phyloP scores from a whole-genome alignment of 2,329 filamentous ascomycete genomes.

The Diaporthe sp. region DNA sequence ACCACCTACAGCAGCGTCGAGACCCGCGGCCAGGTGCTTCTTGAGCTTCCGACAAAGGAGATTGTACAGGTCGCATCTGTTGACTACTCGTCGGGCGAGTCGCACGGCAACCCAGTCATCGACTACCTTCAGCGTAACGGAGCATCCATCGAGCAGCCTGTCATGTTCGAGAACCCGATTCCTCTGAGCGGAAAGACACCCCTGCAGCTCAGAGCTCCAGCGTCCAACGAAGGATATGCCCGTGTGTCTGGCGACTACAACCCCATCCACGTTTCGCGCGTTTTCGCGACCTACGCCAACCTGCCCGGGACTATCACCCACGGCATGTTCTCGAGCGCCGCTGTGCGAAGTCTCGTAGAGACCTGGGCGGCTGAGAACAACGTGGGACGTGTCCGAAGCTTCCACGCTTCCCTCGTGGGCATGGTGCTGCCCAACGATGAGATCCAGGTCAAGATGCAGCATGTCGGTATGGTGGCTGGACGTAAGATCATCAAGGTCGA shows the following conservation, averaged over 20 bases:
- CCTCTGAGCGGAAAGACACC: slow-evolving; percentile 94
- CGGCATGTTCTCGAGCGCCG: slow-evolving; percentile 99
- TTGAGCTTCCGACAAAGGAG: slow-evolving; percentile 97
- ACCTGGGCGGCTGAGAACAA: slow-evolving; percentile 99
- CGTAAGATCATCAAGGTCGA: slow-evolving; percentile 99
- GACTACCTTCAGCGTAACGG: slow-evolving; percentile 96
- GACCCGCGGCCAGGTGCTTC: slow-evolving; percentile 90
- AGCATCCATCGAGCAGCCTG: slow-evolving; percentile 92
- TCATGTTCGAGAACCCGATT: slow-evolving; percentile 98
- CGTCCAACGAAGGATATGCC: slow-evolving; percentile 98
- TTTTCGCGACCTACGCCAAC: slow-evolving; percentile 96
- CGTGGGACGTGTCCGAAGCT: slow-evolving; percentile 95
- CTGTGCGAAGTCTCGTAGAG: slow-evolving; percentile 95
- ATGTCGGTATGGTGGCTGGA: slow-evolving; percentile 96
- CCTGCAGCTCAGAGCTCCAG: slow-evolving; percentile 88
- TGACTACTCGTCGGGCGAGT: slow-evolving; percentile 86
- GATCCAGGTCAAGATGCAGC: slow-evolving; percentile 94
- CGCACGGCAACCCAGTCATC: slow-evolving; percentile 95
- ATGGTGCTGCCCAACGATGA: slow-evolving; percentile 99
- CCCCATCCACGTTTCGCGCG: slow-evolving; percentile 96
- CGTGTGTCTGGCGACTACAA: slow-evolving; percentile 99
- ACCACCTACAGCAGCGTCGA: slow-evolving; percentile 91
- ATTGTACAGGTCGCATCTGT: slow-evolving; percentile 97
- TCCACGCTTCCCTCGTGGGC: slow-evolving; percentile 95
- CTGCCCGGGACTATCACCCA: slow-evolving; percentile 98